Evolutionary conservation across 306 rosid genomes (phyloP), one percentile per base, ranked within the genome.

Genomic region (Quercus gilva): DNA sequence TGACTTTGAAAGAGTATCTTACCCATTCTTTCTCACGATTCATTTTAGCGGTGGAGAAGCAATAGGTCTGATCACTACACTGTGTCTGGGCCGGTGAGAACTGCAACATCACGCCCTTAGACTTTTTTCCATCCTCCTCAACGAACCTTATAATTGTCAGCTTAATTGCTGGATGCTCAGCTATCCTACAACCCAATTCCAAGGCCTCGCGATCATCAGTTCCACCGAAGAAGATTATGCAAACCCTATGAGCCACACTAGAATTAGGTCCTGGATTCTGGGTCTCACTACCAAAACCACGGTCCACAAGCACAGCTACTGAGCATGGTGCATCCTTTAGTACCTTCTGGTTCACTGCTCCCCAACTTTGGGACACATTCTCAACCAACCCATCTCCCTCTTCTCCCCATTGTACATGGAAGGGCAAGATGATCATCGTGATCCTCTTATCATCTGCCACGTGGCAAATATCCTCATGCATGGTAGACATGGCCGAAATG

Each of bases 131-230:
- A 9, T 90, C 56, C 55, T 58, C 33, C 43, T 83, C 84, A n/a
- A 85, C 43, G 13, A 92, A 90, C 83, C 90, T 87, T 11, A 81
- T 76, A 61, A 88, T 76, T 1, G 84, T 59, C 2, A 90, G 86
- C 25, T 61, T 80, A 55, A 90, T 85, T 0, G 86, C 76, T 0
- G 97, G 97, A 75, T 94, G 97, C 15, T 94, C 88, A 1, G 76
- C 84, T 92, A 94, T 92, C 76, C 88, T 83, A 0, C 90, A 87
- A 0, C 91, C 94, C 53, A 94, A 67, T 65, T 87, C 87, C 63
- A 91, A 60, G 13, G 91, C 95, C 84, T 92, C 95, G 0, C 95
- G 88, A 45, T 92, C 97, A 76, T 94, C 97, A 0, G 97, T 97
- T 70, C 99, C 99, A 41, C 99, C 95, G 1, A 94, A 94, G 69